phyloP scores from a whole-genome alignment of 2,329 filamentous ascomycete species.

The Fusarium pseudocircinatum region DNA sequence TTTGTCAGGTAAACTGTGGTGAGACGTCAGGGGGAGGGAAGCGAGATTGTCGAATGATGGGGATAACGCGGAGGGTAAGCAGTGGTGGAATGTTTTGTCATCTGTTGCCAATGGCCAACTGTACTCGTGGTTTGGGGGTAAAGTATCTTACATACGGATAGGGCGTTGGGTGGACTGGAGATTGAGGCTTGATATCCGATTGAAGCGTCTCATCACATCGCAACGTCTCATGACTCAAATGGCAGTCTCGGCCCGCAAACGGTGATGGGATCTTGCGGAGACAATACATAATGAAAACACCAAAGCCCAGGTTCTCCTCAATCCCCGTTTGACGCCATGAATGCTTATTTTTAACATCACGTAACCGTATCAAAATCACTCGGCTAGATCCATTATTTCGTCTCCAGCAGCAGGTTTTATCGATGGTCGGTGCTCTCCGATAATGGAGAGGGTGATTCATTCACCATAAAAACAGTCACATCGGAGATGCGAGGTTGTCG shows the following conservation, averaged over 20 bases:
- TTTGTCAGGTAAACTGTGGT: conserved; percentile 17
- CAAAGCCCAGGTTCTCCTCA: conserved; percentile 29
- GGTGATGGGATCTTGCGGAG: conserved; percentile 19
- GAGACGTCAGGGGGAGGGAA: conserved; percentile 10
- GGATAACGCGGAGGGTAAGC: conserved; percentile 20
- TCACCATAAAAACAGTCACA: background rate
- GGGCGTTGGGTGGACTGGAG: background rate
- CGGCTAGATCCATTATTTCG: background rate
- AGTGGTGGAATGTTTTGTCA: background rate
- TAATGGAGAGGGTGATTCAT: conserved; percentile 17
- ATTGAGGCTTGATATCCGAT: background rate
- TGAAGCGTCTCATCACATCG: background rate
- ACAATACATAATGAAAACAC: conserved; percentile 24
- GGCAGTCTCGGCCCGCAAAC: conserved; percentile 5
- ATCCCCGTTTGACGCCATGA: conserved; percentile 7
- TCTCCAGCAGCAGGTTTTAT: conserved; percentile 2
- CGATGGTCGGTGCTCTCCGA: conserved; percentile 10
- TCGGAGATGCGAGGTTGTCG: conserved; percentile 29
- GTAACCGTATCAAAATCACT: conserved; percentile 10
- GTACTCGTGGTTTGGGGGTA: background rate
- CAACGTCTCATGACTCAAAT: background rate
- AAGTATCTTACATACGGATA: background rate
- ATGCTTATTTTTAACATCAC: conserved; percentile 31
- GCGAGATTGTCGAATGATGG: conserved; percentile 37
- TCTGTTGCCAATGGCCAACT: background rate